Conservation (phyloP, 179 eudicot genomes). For the Silene vulgaris region DNA sequence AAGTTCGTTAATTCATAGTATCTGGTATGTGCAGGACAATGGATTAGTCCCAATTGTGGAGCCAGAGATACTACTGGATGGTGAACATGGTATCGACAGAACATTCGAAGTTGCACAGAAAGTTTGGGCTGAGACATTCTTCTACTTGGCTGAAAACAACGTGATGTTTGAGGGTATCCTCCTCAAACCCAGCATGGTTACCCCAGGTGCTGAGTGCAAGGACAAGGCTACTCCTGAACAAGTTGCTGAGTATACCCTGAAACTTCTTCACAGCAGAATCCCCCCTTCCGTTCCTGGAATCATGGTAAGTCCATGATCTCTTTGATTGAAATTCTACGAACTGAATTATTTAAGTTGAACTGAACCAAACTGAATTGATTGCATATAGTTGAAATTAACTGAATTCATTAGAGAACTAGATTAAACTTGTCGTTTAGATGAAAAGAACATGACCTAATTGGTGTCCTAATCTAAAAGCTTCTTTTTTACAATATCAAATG, state of each 20-base stretch:
- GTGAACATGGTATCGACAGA: conserved; percentile 85
- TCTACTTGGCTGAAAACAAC: conserved; percentile 74
- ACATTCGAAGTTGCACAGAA: conserved; percentile 73
- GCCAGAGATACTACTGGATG: conserved; percentile 89
- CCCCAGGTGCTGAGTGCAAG: conserved; percentile 97
- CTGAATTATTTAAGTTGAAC: neutral
- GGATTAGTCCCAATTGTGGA: conserved; percentile 94
- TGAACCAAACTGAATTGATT: neutral
- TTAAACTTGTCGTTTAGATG: neutral
- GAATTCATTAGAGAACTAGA: neutral
- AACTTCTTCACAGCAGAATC: conserved; percentile 62
- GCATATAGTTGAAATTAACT: neutral
- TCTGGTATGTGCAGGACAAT: conserved; percentile 49
- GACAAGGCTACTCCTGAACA: conserved; percentile 69
- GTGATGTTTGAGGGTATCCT: conserved; percentile 88
- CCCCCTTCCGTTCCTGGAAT: conserved; percentile 95
- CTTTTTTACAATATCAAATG: neutral
- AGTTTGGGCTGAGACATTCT: conserved; percentile 90
- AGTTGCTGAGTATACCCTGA: conserved; percentile 74
- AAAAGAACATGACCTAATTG: neutral
- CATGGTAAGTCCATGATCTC: conserved; percentile 50
- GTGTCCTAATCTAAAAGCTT: neutral
- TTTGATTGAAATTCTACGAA: neutral
- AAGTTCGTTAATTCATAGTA: neutral
- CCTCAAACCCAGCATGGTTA: conserved; percentile 94